A percentile compares a stretch with the other conserved stretches of the same genome.
phyloP scores from a whole-genome alignment of 805 yeast species.

The Ogataea methylovora region DNA sequence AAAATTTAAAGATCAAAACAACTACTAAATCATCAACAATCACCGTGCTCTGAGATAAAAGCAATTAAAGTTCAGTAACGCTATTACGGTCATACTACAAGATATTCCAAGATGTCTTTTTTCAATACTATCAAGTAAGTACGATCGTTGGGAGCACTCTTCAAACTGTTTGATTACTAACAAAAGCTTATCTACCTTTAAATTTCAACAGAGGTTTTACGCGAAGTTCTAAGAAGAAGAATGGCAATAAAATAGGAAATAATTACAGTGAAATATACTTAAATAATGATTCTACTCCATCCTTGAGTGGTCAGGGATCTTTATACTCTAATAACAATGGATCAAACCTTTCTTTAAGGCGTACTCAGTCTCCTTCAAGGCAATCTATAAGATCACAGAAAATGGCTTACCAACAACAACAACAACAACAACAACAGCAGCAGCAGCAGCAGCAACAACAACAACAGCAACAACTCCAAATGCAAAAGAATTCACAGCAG shows the following conservation, averaged over 20 bases:
- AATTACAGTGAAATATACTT: slow-evolving; percentile 16
- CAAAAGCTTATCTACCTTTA: slow-evolving; percentile 1
- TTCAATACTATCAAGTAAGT: slow-evolving; percentile 30
- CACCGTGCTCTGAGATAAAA: no score
- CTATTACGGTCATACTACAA: not conserved
- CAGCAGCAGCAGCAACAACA: slow-evolving; percentile 6
- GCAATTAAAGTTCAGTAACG: no score
- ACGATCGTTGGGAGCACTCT: not conserved
- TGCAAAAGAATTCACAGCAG: slow-evolving; percentile 11
- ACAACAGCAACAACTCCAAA: slow-evolving; percentile 1
- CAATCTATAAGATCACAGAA: slow-evolving; percentile 31
- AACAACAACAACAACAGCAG: slow-evolving; percentile 13
- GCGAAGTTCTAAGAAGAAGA: slow-evolving; percentile 30
- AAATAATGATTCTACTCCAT: slow-evolving; percentile 15
- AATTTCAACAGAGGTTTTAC: slow-evolving; percentile 43
- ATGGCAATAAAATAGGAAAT: slow-evolving; percentile 12
- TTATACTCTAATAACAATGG: slow-evolving; percentile 33
- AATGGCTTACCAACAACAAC: slow-evolving; percentile 6
- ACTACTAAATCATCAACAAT: no score
- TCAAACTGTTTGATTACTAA: not conserved
- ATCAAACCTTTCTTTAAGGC: slow-evolving; percentile 39
- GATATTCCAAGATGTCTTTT: slow-evolving; percentile 26
- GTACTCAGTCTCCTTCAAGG: slow-evolving; percentile 37
- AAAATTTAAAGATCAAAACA: no score
- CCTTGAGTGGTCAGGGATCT: slow-evolving; percentile 11